Base-by-base conservation (phyloP, 140 eudicot genomes). In the Oenanthe javanica region DNA sequence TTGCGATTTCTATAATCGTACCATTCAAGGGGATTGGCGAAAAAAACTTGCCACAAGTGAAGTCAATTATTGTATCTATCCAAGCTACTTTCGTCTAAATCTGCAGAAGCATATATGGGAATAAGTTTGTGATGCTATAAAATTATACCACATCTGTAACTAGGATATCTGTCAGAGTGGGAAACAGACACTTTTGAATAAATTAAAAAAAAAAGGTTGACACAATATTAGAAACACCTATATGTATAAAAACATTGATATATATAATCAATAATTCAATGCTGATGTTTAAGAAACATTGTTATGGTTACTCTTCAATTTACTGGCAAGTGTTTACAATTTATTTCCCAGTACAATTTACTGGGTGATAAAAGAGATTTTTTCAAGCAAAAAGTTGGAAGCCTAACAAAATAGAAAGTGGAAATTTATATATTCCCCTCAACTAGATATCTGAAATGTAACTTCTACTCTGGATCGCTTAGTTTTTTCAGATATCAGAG, bases 21-120 rank as follows among this genome's bases (percentile, higher is more conserved):
- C 98, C 98, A 94, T 75, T 92, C 94, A 27, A 25, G 45, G 43
- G 98, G 98, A 80, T 79, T 89, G 77, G 92, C 80, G 40, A 94
- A 94, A 84, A 91, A 90, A 16, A 92, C 59, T 85, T 92, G 97
- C 98, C 98, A 94, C 81, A 92, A 80, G 80, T 86, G 87, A 75
- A 90, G 90, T 8, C 88, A 84, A 52, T 83, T 78, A 81, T 84
- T 87, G 64, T 57, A 80, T 75, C 69, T 94, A 79, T 87, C 88
- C 73, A 57, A 1, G 36, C n/a, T 2, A 45, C 92, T 86, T 87
- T 85, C 91, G 47, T 21, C 70, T 81, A 75, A 66, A 80, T 66
- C 85, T 83, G 87, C 75, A 47, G 16, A 76, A 83, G n/a, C 9
- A 79, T 36, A 0, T 50, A 73, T 31, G 64, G 59, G 67, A 36